Evolutionary conservation across 495 filamentous ascomycete genomes (phyloP).

Genomic region (Hypoxylon subgilvum): DNA sequence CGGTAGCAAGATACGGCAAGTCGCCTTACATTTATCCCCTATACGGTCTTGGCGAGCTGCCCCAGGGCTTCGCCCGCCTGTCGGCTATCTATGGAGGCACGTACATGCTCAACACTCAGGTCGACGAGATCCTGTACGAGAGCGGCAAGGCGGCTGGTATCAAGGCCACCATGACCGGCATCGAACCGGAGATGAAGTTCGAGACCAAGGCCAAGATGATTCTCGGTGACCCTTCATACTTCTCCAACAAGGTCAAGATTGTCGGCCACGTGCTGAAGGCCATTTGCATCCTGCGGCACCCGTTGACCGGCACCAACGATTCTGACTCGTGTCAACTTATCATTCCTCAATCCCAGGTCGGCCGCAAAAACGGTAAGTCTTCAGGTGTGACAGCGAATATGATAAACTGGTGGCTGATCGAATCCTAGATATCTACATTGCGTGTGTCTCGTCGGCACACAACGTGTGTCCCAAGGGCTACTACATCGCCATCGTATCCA

Average conservation of each 20-base stretch:
- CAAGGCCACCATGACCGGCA: conserved; percentile 92
- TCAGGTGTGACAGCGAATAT: background rate
- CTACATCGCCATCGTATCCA: conserved; percentile 98
- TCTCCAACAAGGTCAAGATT: conserved; percentile 84
- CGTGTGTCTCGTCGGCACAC: conserved; percentile 92
- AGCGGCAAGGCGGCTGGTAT: conserved; percentile 85
- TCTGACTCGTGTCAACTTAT: conserved; percentile 94
- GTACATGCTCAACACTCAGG: conserved; percentile 96
- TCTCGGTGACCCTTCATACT: conserved; percentile 94
- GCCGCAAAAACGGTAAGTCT: conserved; percentile 83
- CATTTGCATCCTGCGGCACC: conserved; percentile 96
- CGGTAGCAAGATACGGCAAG: conserved; percentile 96
- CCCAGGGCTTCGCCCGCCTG: conserved; percentile 96
- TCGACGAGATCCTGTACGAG: conserved; percentile 87
- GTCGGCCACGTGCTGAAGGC: conserved; percentile 91
- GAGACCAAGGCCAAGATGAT: conserved; percentile 96
- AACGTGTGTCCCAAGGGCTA: conserved; percentile 99
- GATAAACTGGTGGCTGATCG: conserved; percentile 9
- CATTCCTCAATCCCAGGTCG: conserved; percentile 95
- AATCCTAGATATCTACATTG: conserved; percentile 89
- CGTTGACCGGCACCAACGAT: conserved; percentile 82
- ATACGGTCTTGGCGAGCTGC: conserved; percentile 95
- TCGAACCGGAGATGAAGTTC: conserved; percentile 88
- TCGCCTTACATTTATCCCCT: conserved; percentile 99
- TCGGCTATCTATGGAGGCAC: conserved; percentile 98